Percentiles rank a stretch among this genome's conserved stretches.
Evolutionary conservation across 495 filamentous ascomycete species (phyloP).

Genomic region (Talaromyces stipitatus): DNA sequence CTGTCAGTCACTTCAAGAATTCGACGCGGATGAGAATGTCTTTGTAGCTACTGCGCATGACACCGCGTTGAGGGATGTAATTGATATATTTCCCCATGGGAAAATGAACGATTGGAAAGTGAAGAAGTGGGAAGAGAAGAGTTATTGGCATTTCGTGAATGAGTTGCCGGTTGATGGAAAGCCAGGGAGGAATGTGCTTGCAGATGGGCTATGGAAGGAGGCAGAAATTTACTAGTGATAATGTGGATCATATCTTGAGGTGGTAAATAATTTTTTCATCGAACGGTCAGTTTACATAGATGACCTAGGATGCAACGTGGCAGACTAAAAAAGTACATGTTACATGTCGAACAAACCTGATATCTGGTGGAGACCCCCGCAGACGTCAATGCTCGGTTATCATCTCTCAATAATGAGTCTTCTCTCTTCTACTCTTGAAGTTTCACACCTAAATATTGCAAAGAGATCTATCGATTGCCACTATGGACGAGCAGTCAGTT

Average conservation of each 20-base stretch:
- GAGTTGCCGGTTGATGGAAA: constrained; percentile 18
- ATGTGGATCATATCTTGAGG: not conserved
- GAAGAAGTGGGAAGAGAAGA: constrained; percentile 33
- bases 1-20: constrained; percentile 12
- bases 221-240: constrained; percentile 10
- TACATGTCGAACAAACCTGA: not conserved
- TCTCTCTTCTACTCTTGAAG: too few species aligned
- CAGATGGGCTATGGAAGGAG: constrained; percentile 17
- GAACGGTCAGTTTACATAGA: too few species aligned
- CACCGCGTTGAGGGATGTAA: constrained; percentile 29
- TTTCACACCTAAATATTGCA: too few species aligned
- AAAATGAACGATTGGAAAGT: constrained; percentile 39
- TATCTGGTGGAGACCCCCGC: not conserved
- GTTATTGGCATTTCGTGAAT: constrained; percentile 18
- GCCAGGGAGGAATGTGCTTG: constrained; percentile 13
- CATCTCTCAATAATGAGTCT: too few species aligned
- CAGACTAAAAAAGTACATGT: not conserved
- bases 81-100: constrained; percentile 39
- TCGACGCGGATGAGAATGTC: constrained; percentile 41
- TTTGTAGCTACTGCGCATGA: constrained; percentile 48
- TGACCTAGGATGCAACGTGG: not conserved
- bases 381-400: too few species aligned
- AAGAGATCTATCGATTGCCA: not conserved
- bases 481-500: not conserved
- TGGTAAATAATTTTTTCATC: not conserved